Percentiles rank a stretch among this genome's conserved stretches.
Evolutionary conservation across 1,284 basidiomycete species (phyloP).

Genomic region (Ganoderma sp.): DNA sequence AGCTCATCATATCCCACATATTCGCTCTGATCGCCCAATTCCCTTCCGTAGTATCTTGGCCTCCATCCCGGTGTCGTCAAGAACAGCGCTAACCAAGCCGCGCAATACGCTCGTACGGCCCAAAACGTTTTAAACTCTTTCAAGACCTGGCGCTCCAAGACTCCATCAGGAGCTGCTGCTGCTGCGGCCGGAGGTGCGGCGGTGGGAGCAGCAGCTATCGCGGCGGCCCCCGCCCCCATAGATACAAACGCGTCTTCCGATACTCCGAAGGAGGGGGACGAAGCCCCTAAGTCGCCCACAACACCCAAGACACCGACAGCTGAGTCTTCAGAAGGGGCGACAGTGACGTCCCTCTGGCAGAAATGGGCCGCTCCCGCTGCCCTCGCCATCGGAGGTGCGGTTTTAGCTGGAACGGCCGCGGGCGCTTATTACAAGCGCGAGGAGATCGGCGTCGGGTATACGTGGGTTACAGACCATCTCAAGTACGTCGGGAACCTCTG

Average conservation of each 20-base stretch:
- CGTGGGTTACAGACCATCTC: slow-evolving; percentile 88
- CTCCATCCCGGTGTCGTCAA: slow-evolving; percentile 89
- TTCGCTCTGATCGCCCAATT: background rate
- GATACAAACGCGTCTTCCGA: background rate
- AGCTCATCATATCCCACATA: slow-evolving; percentile 35
- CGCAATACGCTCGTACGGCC: slow-evolving; percentile 74
- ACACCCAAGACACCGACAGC: slow-evolving; percentile 35
- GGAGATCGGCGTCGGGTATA: slow-evolving; percentile 73
- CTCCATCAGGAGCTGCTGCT: slow-evolving; percentile 37
- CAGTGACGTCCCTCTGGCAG: slow-evolving; percentile 52
- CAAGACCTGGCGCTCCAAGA: slow-evolving; percentile 46
- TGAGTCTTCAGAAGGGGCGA: slow-evolving; percentile 29
- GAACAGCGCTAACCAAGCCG: slow-evolving; percentile 80
- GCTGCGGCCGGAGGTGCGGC: slow-evolving; percentile 3
- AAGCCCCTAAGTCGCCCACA: slow-evolving; percentile 25
- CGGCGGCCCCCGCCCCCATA: background rate
- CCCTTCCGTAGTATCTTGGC: slow-evolving; percentile 72
- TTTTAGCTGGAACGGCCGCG: slow-evolving; percentile 86
- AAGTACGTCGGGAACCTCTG: slow-evolving; percentile 89
- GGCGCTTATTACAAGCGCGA: slow-evolving; percentile 82
- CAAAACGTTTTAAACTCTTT: slow-evolving; percentile 58
- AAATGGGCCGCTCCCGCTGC: slow-evolving; percentile 66
- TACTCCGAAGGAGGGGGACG: background rate
- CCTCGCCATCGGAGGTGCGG: slow-evolving; percentile 68
- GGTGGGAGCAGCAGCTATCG: background rate